Evolutionary conservation across 176 grass and related monocot species (phyloP).

Genomic region (Eleusine indica): DNA sequence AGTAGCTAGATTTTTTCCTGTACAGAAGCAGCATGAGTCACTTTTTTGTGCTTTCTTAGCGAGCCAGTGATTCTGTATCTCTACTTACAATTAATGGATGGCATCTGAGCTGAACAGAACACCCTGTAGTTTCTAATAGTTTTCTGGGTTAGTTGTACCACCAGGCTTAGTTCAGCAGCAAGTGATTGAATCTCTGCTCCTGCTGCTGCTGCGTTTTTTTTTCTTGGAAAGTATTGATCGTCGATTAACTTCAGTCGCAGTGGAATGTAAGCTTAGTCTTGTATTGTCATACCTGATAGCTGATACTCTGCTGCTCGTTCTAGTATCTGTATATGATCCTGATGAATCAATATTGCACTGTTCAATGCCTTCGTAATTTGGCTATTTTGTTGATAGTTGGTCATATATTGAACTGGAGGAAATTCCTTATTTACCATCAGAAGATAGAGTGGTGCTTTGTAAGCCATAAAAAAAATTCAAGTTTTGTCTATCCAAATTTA

Average conservation of each 20-base stretch:
- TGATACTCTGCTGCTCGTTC: background rate
- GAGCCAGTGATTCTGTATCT: slow-evolving; percentile 31
- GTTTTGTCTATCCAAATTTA: no score
- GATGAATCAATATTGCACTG: slow-evolving; percentile 19
- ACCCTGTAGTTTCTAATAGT: slow-evolving; percentile 29
- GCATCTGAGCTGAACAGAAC: slow-evolving; percentile 20
- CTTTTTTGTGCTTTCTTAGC: slow-evolving; percentile 52
- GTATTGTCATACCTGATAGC: slow-evolving; percentile 34
- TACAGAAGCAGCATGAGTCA: slow-evolving; percentile 61
- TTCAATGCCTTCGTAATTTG: background rate
- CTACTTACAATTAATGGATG: slow-evolving; percentile 47
- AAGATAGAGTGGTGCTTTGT: no score
- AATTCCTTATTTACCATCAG: no score
- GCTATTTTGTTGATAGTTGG: background rate
- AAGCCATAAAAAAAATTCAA: no score
- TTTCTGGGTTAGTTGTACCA: slow-evolving; percentile 39
- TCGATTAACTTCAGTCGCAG: slow-evolving; percentile 35
- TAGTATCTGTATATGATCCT: slow-evolving; percentile 13
- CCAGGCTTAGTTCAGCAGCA: slow-evolving; percentile 40
- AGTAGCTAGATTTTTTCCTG: slow-evolving; percentile 55
- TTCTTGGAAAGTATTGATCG: slow-evolving; percentile 4
- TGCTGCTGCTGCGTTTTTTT: slow-evolving; percentile 26
- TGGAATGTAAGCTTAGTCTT: slow-evolving; percentile 36
- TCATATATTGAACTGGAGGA: slow-evolving; percentile 3
- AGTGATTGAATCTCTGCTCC: background rate